Evolutionary conservation across 805 yeast genomes (phyloP).

Genomic region (Candida methanosorbosa): DNA sequence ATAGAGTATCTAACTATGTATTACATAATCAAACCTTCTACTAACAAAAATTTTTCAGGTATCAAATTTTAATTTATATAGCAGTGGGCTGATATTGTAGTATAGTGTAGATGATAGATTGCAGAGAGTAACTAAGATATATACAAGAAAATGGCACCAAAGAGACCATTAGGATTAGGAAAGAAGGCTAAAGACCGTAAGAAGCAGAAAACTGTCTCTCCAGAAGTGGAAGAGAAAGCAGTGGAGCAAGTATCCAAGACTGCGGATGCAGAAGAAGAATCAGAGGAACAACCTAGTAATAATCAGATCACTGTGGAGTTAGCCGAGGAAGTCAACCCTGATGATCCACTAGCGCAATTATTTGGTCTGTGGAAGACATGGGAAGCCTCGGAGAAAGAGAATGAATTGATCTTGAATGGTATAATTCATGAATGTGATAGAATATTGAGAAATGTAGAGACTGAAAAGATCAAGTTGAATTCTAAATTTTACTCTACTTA

Average conservation of each 20-base stretch:
- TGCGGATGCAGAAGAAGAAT: conserved; percentile 14
- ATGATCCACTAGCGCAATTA: conserved; percentile 74
- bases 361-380: conserved; percentile 66
- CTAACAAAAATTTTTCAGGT: too few species aligned
- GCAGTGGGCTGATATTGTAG: too few species aligned
- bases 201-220: conserved; percentile 11
- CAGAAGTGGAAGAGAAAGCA: conserved; percentile 7
- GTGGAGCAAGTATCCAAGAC: not conserved
- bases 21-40: too few species aligned
- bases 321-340: conserved; percentile 59
- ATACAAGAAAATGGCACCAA: conserved; percentile 43
- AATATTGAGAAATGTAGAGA: conserved; percentile 42
- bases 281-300: conserved; percentile 4
- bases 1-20: too few species aligned
- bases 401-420: conserved; percentile 66
- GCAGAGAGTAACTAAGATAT: too few species aligned
- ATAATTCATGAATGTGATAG: conserved; percentile 90
- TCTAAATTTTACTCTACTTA: conserved; percentile 64
- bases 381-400: conserved; percentile 44
- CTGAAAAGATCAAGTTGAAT: conserved; percentile 21
- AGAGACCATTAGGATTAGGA: conserved; percentile 61
- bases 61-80: too few species aligned
- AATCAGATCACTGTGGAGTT: conserved; percentile 55
- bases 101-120: too few species aligned
- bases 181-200: conserved; percentile 35